Percentiles rank a stretch among this genome's conserved stretches.
These are phyloP conservation scores for Mercurialis annua DNA, from an alignment of 345 rosid species.

Conservation along the genomic window DNA sequence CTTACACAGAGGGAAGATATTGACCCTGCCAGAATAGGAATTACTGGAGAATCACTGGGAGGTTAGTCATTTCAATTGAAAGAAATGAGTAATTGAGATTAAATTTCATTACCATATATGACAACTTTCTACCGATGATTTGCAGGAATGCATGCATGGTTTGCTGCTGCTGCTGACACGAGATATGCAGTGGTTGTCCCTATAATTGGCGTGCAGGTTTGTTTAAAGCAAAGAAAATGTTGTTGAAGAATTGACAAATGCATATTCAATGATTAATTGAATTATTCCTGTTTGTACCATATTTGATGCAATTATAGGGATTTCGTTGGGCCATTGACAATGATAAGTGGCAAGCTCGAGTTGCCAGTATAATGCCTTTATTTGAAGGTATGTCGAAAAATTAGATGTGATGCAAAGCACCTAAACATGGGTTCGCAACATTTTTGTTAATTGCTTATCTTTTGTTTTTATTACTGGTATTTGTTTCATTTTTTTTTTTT, in stretches of 20 bases:
- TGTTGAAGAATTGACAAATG: not conserved
- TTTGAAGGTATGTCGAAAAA: slow-evolving; percentile 65
- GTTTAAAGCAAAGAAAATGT: not conserved
- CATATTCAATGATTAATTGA: slow-evolving; percentile 8
- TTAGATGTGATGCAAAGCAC: not conserved
- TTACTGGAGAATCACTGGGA: slow-evolving; percentile 91
- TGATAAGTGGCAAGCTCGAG: slow-evolving; percentile 79
- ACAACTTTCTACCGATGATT: slow-evolving; percentile 14
- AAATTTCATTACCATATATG: slow-evolving; percentile 3
- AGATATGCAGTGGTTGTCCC: slow-evolving; percentile 70
- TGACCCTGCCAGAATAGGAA: slow-evolving; percentile 75
- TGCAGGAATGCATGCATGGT: slow-evolving; percentile 98
- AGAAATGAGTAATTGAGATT: slow-evolving; percentile 4
- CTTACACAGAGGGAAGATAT: slow-evolving; percentile 70
- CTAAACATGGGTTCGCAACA: not conserved
- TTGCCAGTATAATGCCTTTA: slow-evolving; percentile 65
- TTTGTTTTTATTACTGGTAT: not conserved
- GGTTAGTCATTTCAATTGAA: slow-evolving; percentile 44
- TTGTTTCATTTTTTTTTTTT: not conserved
- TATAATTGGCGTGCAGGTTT: slow-evolving; percentile 85
- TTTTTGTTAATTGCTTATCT: not conserved
- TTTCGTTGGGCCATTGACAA: slow-evolving; percentile 87
- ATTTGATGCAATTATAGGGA: slow-evolving; percentile 45
- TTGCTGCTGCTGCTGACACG: slow-evolving; percentile 77
- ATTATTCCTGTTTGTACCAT: too few relatives aligned